Evolutionary conservation across 768 basidiomycete species (phyloP), one percentile per base, ranked within the genome.

Genomic region (Trametes cingulata): DNA sequence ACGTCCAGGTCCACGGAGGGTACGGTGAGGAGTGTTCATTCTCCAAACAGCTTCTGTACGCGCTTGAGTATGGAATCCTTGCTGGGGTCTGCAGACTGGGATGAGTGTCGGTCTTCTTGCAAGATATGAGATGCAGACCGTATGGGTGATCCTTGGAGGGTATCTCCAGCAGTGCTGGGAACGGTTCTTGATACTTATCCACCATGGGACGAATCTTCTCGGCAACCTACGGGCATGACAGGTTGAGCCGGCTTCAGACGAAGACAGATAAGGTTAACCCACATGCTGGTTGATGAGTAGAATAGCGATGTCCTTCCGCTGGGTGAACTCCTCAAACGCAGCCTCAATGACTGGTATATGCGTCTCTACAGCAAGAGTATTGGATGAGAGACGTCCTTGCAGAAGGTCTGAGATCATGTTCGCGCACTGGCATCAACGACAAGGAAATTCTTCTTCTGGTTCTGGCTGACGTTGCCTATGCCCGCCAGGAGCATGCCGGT

Each of bases 71-170:
- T 85, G 0, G 94, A 97, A 71, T 98, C 96, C 73, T 98, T 98
- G 13, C 87, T 85, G 15, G 96, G 96, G 75, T 98, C 96, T 96
- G 68, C 29, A 52, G 37, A 63, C 49, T 53, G 22, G 35, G 29
- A 52, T 66, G 55, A 69, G 49, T 25, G 40, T 37, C 22, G 10
- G 5, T 48, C 10, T 33, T 33, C 35, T 36, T 40, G 12, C 47
- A 57, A 29, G 49, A n/a, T 24, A 46, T 3, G 13, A 40, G 25
- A 22, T 15, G 24, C 35, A 42, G 40, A 75, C 96, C 95, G 68
- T 98, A 98, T 36, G 96, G 96, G 74, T 97, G 95, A 70, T 98
- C 96, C 74, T 98, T 98, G 56, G 93, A 95, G 24, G 97, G 97
- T 62, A 99, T 98, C 75, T 99, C 97, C 15, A 99, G 85, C 40